Evolutionary conservation across 2,329 filamentous ascomycete genomes (phyloP), one percentile per base, ranked within the genome.

Genomic region (Fusarium sp.): DNA sequence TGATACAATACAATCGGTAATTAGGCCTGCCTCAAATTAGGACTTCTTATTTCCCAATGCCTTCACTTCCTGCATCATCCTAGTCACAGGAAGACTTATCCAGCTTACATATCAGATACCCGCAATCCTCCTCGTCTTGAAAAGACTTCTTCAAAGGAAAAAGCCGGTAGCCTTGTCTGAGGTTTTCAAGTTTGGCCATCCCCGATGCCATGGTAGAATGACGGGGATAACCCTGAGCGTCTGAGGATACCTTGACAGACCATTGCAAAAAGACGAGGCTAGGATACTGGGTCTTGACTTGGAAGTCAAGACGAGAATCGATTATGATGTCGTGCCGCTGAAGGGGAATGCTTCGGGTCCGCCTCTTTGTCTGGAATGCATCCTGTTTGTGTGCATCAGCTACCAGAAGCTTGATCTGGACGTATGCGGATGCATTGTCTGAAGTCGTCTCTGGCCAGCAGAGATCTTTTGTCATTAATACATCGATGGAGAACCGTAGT

Each of bases 81-180:
- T 6, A 4, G 1, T n/a, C 2, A 2, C 5, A 7, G 14, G 13
- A 25, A 16, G 20, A 10, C 4, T 5, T 36, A 4, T n/a, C 6
- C 6, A 31, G 16, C n/a, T 55, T 70, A 38, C 67, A 69, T 2
- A 70, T 3, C 6, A 69, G 14, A 9, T 54, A 20, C 1, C 62
- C 54, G 1, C 23, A 16, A 9, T 9, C 4, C n/a, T 11, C 10
- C 3, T 57, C 10, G 0, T 23, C 27, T 3, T 13, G 44, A 0
- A 49, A 49, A 0, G 4, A 1, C 0, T 8, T 3, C 1, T 60
- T 31, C 5, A 70, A 8, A 0, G 54, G 58, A 4, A 69, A 14
- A 0, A 61, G 2, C 2, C 62, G 38, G 10, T 69, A 70, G 0
- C 62, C 67, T 6, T 54, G 38, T 27, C 20, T 64, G 9, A 70